phyloP scores from a whole-genome alignment of 345 rosid genomes.

The Populus deltoides region DNA sequence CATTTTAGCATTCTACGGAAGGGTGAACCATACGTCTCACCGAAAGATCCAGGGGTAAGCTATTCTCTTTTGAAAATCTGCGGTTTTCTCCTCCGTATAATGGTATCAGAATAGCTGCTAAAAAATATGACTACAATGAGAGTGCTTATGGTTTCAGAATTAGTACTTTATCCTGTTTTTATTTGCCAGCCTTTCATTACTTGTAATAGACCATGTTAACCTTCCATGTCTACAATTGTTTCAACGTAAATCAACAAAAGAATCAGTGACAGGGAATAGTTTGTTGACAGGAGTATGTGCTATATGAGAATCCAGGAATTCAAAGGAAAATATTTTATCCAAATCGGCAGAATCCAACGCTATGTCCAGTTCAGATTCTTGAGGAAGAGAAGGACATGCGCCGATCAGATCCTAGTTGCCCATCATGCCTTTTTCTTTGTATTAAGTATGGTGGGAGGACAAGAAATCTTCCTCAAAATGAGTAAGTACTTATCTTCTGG shows the following conservation, averaged over 20 bases:
- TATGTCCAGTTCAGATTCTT: conserved; percentile 56
- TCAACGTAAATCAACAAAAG: background rate
- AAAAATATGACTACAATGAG: background rate
- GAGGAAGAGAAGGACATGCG: conserved; percentile 66
- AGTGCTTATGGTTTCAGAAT: background rate
- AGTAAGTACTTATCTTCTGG: conserved; percentile 27
- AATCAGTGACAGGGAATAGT: background rate
- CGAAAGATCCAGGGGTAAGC: conserved; percentile 48
- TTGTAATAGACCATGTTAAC: too few relatives aligned
- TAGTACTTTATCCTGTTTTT: too few relatives aligned
- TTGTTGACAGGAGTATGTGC: conserved; percentile 47
- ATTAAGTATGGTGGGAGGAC: conserved; percentile 66
- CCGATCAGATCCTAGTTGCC: conserved; percentile 49
- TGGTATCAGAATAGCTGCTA: background rate
- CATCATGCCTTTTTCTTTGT: conserved; percentile 55
- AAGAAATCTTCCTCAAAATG: conserved; percentile 61
- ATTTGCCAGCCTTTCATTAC: too few relatives aligned
- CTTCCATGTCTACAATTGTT: background rate
- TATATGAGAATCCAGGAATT: conserved; percentile 49
- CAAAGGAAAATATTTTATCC: conserved; percentile 48
- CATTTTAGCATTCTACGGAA: conserved; percentile 51
- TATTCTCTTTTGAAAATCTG: background rate
- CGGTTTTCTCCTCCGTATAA: background rate
- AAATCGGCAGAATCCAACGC: conserved; percentile 39
- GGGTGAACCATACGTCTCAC: conserved; percentile 46